Base-by-base conservation (phyloP, 805 yeast genomes). In the Yamadazyma olivae region DNA sequence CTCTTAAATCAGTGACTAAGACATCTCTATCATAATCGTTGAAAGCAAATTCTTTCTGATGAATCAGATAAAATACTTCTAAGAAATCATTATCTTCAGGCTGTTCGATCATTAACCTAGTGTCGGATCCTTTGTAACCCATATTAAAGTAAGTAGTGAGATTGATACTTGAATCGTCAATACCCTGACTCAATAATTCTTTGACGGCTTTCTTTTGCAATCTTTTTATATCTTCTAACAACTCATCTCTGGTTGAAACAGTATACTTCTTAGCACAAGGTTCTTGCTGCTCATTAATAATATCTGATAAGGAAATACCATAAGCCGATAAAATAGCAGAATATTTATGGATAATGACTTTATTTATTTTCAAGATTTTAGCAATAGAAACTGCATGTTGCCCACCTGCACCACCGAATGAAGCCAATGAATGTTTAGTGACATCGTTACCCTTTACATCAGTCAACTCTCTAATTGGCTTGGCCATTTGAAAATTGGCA, bases 381-480 rank as follows among this genome's bases (percentile, higher is more conserved):
- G 95, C 95, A 23, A 88, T 81, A 7, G 84, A 80, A 34, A 77
- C 80, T 2, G 93, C 90, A 57, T 85, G 90, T 59, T 88, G 96
- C 9, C 96, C 96, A 35, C 96, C 96, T 17, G 95, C 95, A 29
- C 96, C 96, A 30, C 96, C 96, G 61, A 88, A 87, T 1, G 91
- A 75, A 1, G 89, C 95, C 41, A 88, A 61, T 36, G 81, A 61
- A 54, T 88, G 95, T 10, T 73, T 64, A 9, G 82, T 57, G 0
- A 79, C 71, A 28, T 75, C 70, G 52, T 80, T 78, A 5, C 96
- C 96, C 51, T 81, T 85, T 1, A 93, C 86, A 54, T 87, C 96
- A 0, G 95, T 87, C 33, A 88, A 61, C 27, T 84, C 81, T 39
- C 96, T 70, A 36, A 88, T 84, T 2, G 96, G 95, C 42, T 93